Base-by-base conservation (phyloP, 495 filamentous ascomycete species). In the Podospora didyma region DNA sequence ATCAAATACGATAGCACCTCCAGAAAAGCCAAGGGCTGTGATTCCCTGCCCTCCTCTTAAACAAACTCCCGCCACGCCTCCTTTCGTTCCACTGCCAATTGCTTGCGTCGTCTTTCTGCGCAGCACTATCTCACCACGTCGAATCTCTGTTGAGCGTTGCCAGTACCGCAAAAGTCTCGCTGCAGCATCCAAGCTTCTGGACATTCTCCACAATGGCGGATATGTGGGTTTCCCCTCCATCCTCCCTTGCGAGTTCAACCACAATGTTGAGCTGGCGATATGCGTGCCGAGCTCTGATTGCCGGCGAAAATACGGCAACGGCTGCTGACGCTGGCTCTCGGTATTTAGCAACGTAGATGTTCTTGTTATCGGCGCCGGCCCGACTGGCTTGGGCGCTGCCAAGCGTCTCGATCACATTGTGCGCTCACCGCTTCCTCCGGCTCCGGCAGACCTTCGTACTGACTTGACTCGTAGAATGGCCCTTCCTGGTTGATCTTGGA, bases 371-470 rank as follows among this genome's bases (percentile, higher is more conserved):
- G 94, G 94, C 64, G 94, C 94, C 75, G 94, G 94, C 63, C 94
- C 94, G 56, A 97, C 94, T 63, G 94, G 94, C 63, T 81, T 97
- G 63, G 94, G 94, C 78, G 94, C 94, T 67, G 94, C 93, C 53
- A 99, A 99, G 81, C 89, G 94, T 66, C 84, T 99, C 53, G 86
- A 97, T 75, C 95, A 99, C 75, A 85, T 96, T 60, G 94, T 97
- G 80, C 59, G 87, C 42, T 62, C 62, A 67, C 74, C 61, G 61
- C 63, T 57, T 50, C 54, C 39, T 53, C 56, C 20, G 34, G 21
- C 69, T 53, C 60, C 50, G 51, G 1, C 22, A 31, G 31, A 39
- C 37, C 42, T 7, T 42, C 24, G 49, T 31, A 9, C 74, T 75
- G 60, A 75, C 62, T 16, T 47, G 24, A 20, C 14, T 49, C 9